These are phyloP conservation scores for Talaromyces rugulosus DNA, from an alignment of 2,329 filamentous ascomycete genomes.

Conservation along the genomic window DNA sequence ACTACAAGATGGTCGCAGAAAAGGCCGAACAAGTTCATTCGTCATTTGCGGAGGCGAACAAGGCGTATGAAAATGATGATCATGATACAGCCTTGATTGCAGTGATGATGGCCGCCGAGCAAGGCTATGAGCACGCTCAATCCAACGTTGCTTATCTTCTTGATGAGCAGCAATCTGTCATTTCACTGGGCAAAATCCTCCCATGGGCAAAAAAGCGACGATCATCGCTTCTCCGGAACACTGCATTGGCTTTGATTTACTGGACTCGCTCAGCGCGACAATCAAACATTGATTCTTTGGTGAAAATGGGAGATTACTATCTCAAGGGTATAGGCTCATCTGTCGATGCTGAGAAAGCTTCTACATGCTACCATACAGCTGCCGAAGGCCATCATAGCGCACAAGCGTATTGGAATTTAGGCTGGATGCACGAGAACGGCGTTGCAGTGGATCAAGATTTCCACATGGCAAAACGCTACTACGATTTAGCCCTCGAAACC, in stretches of 20 bases:
- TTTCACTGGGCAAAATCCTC: slow-evolving; percentile 54
- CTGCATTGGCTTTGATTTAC: slow-evolving; percentile 74
- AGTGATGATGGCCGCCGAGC: slow-evolving; percentile 84
- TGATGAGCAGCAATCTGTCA: slow-evolving; percentile 64
- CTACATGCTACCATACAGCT: slow-evolving; percentile 85
- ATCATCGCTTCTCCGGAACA: slow-evolving; percentile 51
- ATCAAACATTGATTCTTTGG: slow-evolving; percentile 84
- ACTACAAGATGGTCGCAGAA: slow-evolving; percentile 78
- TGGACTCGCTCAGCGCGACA: slow-evolving; percentile 95
- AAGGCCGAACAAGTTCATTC: slow-evolving; percentile 69
- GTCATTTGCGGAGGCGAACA: slow-evolving; percentile 77
- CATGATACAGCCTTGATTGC: slow-evolving; percentile 73
- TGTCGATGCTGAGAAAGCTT: slow-evolving; percentile 75
- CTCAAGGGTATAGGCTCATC: slow-evolving; percentile 72
- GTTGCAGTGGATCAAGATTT: slow-evolving; percentile 91
- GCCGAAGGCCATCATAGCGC: slow-evolving; percentile 89
- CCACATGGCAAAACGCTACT: slow-evolving; percentile 93
- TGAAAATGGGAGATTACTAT: slow-evolving; percentile 99
- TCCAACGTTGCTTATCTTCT: slow-evolving; percentile 86
- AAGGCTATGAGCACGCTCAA: slow-evolving; percentile 85
- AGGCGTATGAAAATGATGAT: slow-evolving; percentile 74
- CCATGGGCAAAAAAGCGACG: slow-evolving; percentile 41
- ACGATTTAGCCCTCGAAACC: slow-evolving; percentile 85
- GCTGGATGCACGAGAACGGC: slow-evolving; percentile 99
- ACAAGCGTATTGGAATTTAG: slow-evolving; percentile 93